phyloP scores from a whole-genome alignment of 768 basidiomycete species.

The Suillus paluster region DNA sequence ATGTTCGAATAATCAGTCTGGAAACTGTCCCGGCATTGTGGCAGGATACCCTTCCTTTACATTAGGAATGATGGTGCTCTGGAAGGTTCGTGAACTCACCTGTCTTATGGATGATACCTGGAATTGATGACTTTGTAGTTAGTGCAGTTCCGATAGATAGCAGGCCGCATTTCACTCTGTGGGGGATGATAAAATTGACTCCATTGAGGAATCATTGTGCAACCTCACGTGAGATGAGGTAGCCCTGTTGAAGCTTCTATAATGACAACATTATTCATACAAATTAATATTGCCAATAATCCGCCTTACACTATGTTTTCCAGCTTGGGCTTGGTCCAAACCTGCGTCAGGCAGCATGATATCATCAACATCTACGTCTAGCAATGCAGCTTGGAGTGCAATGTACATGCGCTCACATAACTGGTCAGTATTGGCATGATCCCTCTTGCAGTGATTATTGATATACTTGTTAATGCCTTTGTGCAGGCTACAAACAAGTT shows the following conservation, averaged over 20 bases:
- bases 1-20: too few species aligned
- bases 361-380: too few species aligned
- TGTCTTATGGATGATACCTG: background rate
- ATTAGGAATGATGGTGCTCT: too few species aligned
- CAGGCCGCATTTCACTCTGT: too few species aligned
- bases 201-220: background rate
- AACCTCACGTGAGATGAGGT: background rate
- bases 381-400: too few species aligned
- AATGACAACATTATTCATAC: background rate
- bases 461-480: background rate
- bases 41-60: too few species aligned
- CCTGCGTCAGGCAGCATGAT: too few species aligned
- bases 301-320: background rate
- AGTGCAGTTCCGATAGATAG: background rate
- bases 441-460: background rate
- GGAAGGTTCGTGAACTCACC: background rate
- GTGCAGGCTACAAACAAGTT: background rate
- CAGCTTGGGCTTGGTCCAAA: background rate
- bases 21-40: too few species aligned
- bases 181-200: background rate
- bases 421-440: background rate
- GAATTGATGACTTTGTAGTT: background rate
- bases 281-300: background rate
- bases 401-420: background rate
- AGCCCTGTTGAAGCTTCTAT: background rate